Base-by-base conservation (phyloP, 352 stramenopile genomes). In the Globisporangium cederbergense region DNA sequence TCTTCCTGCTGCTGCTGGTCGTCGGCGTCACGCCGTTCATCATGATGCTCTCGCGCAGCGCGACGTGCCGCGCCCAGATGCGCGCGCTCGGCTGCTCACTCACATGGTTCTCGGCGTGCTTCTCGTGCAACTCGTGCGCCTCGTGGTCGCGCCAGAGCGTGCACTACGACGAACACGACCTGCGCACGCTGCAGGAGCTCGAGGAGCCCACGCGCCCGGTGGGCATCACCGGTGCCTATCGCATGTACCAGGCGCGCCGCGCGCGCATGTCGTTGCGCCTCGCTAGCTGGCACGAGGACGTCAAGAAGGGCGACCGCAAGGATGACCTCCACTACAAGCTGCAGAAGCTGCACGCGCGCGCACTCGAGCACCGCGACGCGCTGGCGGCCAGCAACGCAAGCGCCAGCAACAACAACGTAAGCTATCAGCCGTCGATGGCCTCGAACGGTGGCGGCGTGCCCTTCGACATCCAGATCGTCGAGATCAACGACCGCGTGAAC, bases 261-360 rank as follows among this genome's bases (percentile, higher is more conserved):
- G 78, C 75, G 42, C 69, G 77, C 18, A 68, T 84, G 46, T 77
- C 81, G 43, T 62, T 91, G 57, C 78, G 75, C 4, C 65, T 91
- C 14, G 76, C 73, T 6, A 77, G 76, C 1, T 91, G 81, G 81
- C 78, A 81, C n/a, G 78, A 91, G 47, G 81, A 91, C 65, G 66
- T 89, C 36, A 80, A 82, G 58, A 66, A 78, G 58, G 54, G 64
- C 43, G 60, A 66, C 4, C 60, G 78, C 22, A 62, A 79, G 40
- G 76, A 86, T 36, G 64, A 71, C 14, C 53, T 86, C 47, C 71
- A 78, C 60, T 66, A 78, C 66, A 88, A 90, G 60, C 68, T 90
- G 32, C 67, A 81, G 32, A 73, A 81, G 58, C 72, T 86, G n/a
- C 73, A 81, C 55, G 67, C 71, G 2, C 67, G 60, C 9, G 52